These are phyloP conservation scores for Cercospora citrullina DNA, from an alignment of 2,329 filamentous ascomycete genomes.

Conservation along the genomic window DNA sequence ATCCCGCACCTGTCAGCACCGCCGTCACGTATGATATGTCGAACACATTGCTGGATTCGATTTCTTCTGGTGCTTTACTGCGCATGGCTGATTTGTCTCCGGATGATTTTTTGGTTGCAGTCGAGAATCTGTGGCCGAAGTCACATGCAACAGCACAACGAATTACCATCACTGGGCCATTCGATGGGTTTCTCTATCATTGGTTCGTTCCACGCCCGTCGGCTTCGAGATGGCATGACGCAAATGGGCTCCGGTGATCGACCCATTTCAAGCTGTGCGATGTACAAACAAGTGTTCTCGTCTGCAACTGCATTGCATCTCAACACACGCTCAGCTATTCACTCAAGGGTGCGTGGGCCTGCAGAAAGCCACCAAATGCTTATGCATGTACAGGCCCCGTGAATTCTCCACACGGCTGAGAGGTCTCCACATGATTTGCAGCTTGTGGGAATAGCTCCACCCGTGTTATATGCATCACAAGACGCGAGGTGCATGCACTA, in stretches of 20 bases:
- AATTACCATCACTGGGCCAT: not conserved
- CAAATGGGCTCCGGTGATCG: not conserved
- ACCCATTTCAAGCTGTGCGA: not conserved
- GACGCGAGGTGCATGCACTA: not conserved
- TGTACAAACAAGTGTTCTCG: not conserved
- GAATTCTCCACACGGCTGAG: not conserved
- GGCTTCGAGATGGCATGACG: not conserved
- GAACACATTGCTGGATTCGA: not conserved
- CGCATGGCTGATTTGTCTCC: not conserved
- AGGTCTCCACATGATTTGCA: not conserved
- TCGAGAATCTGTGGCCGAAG: not conserved
- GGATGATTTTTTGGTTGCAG: not conserved
- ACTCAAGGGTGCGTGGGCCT: not conserved
- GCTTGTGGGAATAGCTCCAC: not conserved
- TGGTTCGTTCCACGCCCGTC: not conserved
- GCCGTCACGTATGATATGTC: not conserved
- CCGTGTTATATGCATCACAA: not conserved
- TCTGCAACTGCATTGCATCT: not conserved
- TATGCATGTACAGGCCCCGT: not conserved
- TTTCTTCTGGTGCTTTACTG: not conserved
- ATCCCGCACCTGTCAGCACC: not conserved
- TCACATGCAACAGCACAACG: not conserved
- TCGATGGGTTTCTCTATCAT: not conserved
- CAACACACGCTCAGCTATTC: not conserved
- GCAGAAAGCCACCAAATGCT: not conserved